Percentiles rank a stretch among this genome's conserved stretches.
phyloP scores from a whole-genome alignment of 768 basidiomycete species.

The Pisolithus orientalis region DNA sequence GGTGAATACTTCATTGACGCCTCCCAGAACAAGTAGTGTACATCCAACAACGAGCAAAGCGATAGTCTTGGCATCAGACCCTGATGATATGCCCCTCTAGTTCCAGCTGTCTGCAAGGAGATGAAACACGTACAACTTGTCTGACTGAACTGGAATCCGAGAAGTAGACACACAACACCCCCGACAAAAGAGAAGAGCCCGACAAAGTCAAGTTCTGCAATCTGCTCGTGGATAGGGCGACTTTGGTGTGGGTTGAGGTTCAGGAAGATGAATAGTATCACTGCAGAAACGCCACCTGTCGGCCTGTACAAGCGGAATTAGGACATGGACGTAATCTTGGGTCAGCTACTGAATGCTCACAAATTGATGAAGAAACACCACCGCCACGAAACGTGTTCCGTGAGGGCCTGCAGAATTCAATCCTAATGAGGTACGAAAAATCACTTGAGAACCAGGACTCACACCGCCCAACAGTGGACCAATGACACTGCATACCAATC shows the following conservation, averaged over 20 bases:
- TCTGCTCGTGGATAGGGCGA: conserved; percentile 50
- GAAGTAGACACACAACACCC: conserved; percentile 60
- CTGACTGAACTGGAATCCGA: conserved; percentile 72
- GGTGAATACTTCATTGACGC: conserved; percentile 56
- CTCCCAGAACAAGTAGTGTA: conserved; percentile 43
- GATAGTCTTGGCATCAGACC: conserved; percentile 57
- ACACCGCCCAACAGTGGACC: conserved; percentile 83
- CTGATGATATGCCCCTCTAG: conserved; percentile 24
- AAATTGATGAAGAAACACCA: conserved; percentile 83
- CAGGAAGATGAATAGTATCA: conserved; percentile 63
- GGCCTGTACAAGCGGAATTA: conserved; percentile 41
- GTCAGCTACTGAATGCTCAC: conserved; percentile 29
- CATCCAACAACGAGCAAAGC: conserved; percentile 54
- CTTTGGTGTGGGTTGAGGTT: conserved; percentile 72
- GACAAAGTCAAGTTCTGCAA: conserved; percentile 64
- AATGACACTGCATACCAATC: conserved; percentile 38
- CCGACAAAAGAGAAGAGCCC: conserved; percentile 57
- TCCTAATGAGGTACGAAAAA: conserved; percentile 3
- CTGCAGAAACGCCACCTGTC: conserved; percentile 61
- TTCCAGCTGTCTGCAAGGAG: not conserved
- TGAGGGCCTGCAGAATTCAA: conserved; percentile 42
- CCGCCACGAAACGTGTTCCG: conserved; percentile 73
- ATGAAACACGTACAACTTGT: conserved; percentile 45
- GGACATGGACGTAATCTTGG: not conserved
- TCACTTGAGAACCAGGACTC: conserved; percentile 20